phyloP scores from a whole-genome alignment of 2,329 filamentous ascomycete species.

The Orbilia javanica region DNA sequence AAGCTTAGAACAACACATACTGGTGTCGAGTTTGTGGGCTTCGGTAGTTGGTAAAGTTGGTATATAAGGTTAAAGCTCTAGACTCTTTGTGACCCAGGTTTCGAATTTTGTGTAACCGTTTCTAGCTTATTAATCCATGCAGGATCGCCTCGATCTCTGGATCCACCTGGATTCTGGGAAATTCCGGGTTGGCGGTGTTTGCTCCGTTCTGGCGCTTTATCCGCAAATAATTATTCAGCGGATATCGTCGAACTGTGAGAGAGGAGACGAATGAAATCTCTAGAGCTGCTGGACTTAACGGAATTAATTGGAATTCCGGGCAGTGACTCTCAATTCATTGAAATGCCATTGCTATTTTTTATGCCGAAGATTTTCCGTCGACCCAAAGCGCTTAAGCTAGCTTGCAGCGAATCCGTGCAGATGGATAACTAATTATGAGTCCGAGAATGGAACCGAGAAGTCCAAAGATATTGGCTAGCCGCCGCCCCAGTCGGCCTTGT shows the following conservation, averaged over 20 bases:
- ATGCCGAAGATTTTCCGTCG: not conserved
- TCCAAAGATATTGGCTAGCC: not conserved
- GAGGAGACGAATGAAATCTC: too few relatives aligned
- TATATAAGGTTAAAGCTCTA: conserved; percentile 18
- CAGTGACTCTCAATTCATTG: not conserved
- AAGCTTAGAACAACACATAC: conserved; percentile 7
- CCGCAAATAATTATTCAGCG: not conserved
- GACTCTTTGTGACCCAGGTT: not conserved
- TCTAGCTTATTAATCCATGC: conserved; percentile 13
- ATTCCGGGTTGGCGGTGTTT: not conserved
- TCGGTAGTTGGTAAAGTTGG: too few relatives aligned
- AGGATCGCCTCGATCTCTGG: not conserved
- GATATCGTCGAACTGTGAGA: too few relatives aligned
- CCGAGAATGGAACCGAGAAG: not conserved
- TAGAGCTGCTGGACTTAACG: not conserved
- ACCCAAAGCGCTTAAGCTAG: not conserved
- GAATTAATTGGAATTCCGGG: too few relatives aligned
- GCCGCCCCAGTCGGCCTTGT: not conserved
- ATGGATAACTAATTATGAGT: not conserved
- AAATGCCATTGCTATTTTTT: not conserved
- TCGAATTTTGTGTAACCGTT: conserved; percentile 8
- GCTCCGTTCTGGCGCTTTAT: not conserved
- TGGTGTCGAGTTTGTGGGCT: not conserved
- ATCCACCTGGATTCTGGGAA: conserved; percentile 1
- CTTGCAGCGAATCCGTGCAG: not conserved